A percentile compares a stretch with the other conserved stretches of the same genome.
phyloP scores from a whole-genome alignment of 2,329 filamentous ascomycete species.

The Graphilbum sp. region DNA sequence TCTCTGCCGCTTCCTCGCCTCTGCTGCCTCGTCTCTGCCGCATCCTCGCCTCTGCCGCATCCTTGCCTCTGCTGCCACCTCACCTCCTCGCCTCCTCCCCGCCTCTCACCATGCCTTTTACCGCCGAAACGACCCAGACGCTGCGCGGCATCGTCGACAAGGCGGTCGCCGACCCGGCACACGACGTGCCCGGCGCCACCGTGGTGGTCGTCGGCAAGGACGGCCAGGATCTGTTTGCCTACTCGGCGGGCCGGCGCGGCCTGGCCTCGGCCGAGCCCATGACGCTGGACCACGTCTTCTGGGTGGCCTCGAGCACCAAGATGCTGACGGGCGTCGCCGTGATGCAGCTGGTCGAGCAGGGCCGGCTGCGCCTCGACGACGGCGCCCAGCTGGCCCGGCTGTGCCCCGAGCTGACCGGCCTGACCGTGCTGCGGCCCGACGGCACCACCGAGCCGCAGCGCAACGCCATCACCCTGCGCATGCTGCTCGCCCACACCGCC shows the following conservation, averaged over 20 bases:
- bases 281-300: slow-evolving; percentile 43
- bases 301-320: slow-evolving; percentile 42
- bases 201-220: slow-evolving; percentile 29
- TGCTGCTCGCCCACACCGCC: slow-evolving; percentile 6
- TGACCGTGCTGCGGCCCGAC: slow-evolving; percentile 26
- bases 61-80: background rate
- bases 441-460: slow-evolving; percentile 26
- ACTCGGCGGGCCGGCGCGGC: slow-evolving; percentile 31
- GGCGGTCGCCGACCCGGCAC: slow-evolving; percentile 19
- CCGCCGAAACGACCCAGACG: slow-evolving; percentile 5
- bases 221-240: slow-evolving; percentile 29
- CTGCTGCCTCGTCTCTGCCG: too few species aligned
- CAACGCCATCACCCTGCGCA: slow-evolving; percentile 29
- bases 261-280: slow-evolving; percentile 29
- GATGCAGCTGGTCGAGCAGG: slow-evolving; percentile 42
- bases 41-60: too few species aligned
- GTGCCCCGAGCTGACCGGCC: slow-evolving; percentile 30
- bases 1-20: too few species aligned
- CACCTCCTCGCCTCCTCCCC: background rate
- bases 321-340: slow-evolving; percentile 32
- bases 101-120: slow-evolving; percentile 7
- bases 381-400: slow-evolving; percentile 25
- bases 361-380: slow-evolving; percentile 30
- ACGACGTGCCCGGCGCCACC: slow-evolving; percentile 26
- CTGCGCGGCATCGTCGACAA: slow-evolving; percentile 19